Base-by-base conservation (phyloP, 495 filamentous ascomycete species). In the Xylaria intraflava region DNA sequence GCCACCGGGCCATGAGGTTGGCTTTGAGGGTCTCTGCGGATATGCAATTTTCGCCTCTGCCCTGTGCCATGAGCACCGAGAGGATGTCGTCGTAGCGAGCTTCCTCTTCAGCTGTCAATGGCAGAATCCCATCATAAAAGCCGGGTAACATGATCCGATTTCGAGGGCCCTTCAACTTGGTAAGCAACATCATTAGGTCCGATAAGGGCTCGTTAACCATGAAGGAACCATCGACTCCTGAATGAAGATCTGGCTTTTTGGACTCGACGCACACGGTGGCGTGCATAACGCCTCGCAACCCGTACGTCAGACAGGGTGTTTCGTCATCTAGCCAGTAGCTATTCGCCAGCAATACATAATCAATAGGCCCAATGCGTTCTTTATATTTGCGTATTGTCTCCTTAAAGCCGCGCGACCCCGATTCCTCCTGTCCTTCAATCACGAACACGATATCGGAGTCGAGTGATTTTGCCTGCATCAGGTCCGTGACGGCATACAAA, bases 281-380 rank as follows among this genome's bases (percentile, higher is more conserved):
- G 65, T 96, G 91, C 14, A 98, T 85, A 23, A 97, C 90, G n/a
- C 93, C 93, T 44, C 93, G 80, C 2, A 96, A 75, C 7, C 93
- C 93, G 58, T 98, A 98, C 1, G 94, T 98, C 30, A 98, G 72
- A 67, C 93, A 97, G 1, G 93, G 93, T 6, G 91, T 87, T 53
- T 90, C 87, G 64, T 98, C 93, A 65, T 96, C 89, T 2, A 98
- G 78, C 93, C 93, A 98, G 72, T 98, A 97, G 69, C 90, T 96
- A 70, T 97, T 97, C 0, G 93, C 93, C 5, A 97, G 70, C 1
- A 98, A 70, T 35, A 98, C 91, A 77, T 89, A 97, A 69, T 97
- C 90, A 2, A 97, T 81, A 14, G 87, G 76, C 1, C 93, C 93
- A 56, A 98, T 93, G 16, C 86, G 74, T n/a, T 81, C 76, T 65